Percentiles rank a stretch among this genome's conserved stretches.
phyloP scores from a whole-genome alignment of 2,329 filamentous ascomycete genomes.

The Pseudogymnoascus sp. region DNA sequence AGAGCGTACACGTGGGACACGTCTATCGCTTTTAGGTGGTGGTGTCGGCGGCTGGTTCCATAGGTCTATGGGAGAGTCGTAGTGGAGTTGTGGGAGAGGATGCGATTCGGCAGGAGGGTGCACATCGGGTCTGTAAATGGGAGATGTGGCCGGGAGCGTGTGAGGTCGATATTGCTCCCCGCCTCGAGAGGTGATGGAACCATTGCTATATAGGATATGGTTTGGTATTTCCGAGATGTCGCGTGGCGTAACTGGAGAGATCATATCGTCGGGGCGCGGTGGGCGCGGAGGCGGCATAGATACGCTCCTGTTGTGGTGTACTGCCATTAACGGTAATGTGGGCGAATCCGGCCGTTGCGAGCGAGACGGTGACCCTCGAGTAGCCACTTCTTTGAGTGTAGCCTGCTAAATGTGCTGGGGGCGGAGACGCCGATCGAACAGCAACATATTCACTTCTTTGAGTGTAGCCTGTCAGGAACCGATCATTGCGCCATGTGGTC shows the following conservation, averaged over 20 bases:
- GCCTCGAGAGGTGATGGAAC: neutral
- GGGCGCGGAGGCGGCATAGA: neutral
- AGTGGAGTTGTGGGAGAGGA: neutral
- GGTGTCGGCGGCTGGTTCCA: neutral
- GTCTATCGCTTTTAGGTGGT: neutral
- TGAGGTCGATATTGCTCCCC: neutral
- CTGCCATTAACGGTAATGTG: neutral
- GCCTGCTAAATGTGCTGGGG: neutral
- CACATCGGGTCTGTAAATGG: neutral
- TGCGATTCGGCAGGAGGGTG: neutral
- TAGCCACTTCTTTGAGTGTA: neutral
- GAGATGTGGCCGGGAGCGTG: neutral
- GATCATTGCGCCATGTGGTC: neutral
- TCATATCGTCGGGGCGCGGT: neutral
- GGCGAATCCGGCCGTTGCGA: neutral
- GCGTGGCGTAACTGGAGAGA: neutral
- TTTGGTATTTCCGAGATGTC: neutral
- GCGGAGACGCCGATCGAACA: neutral
- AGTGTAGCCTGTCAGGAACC: neutral
- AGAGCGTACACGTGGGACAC: neutral
- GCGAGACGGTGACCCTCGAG: too few species aligned
- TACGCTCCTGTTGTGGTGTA: neutral
- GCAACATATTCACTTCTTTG: neutral
- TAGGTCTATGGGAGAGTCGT: neutral
- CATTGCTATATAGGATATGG: neutral